phyloP scores from a whole-genome alignment of 2,329 filamentous ascomycete species.

The Parastagonospora nodorum region DNA sequence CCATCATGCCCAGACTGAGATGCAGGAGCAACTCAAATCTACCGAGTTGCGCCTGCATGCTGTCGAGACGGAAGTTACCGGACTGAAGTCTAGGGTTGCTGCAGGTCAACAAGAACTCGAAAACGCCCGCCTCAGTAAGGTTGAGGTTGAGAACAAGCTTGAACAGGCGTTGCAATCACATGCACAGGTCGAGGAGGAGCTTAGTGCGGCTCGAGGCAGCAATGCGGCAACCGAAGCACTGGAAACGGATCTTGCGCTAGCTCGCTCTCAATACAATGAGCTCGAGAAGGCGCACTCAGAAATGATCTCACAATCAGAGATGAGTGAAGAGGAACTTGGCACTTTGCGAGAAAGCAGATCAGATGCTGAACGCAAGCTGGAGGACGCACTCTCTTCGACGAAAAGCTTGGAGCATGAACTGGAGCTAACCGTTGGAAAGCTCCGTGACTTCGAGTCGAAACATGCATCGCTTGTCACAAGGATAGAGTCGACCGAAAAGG shows the following conservation, averaged over 20 bases:
- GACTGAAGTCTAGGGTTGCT: conserved; percentile 14
- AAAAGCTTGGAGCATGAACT: conserved; percentile 14
- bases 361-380: conserved; percentile 13
- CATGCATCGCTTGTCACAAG: conserved; percentile 16
- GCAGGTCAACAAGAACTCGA: conserved; percentile 23
- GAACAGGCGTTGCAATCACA: conserved; percentile 16
- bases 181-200: conserved; percentile 22
- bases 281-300: conserved; percentile 15
- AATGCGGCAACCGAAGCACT: conserved; percentile 20
- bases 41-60: conserved; percentile 18
- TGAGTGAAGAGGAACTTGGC: conserved; percentile 14
- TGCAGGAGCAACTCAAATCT: conserved; percentile 18
- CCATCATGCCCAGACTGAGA: conserved; percentile 17
- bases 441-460: conserved; percentile 21
- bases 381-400: conserved; percentile 2
- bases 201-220: conserved; percentile 15
- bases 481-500: conserved; percentile 12
- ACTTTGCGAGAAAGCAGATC: conserved; percentile 17
- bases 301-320: conserved; percentile 15
- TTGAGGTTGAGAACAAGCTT: conserved; percentile 20
- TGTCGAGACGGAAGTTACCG: conserved; percentile 12
- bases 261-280: conserved; percentile 14
- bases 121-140: conserved; percentile 16
- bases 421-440: conserved; percentile 9
- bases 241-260: conserved; percentile 20